A percentile compares a stretch with the other conserved stretches of the same genome.
Conservation (phyloP, 192 early-diverging fungal genomes). For the Entomortierella parvispora region DNA sequence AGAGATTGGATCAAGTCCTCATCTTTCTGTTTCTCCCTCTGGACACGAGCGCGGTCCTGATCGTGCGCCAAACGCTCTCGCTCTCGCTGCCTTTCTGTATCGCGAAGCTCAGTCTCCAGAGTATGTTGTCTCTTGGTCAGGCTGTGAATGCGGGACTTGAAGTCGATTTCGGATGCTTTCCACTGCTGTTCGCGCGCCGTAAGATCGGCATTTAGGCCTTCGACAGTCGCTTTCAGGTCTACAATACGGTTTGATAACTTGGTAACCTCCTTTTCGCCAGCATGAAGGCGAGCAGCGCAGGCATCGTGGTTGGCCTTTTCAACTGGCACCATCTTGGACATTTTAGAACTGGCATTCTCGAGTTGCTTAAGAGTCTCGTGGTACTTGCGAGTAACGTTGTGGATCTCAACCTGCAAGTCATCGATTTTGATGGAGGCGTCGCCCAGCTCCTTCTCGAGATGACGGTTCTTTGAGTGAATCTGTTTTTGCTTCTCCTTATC, state of each 20-base stretch:
- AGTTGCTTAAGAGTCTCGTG: constrained; percentile 8
- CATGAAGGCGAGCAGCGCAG: constrained; percentile 17
- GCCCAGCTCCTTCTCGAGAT: constrained; percentile 16
- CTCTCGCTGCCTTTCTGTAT: neutral
- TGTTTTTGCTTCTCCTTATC: constrained; percentile 5
- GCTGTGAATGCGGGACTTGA: constrained; percentile 8
- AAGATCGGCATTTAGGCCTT: neutral
- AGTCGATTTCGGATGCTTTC: neutral
- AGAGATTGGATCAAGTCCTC: constrained; percentile 10
- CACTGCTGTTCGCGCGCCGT: constrained; percentile 3
- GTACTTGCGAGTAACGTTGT: constrained; percentile 7
- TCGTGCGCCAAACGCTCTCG: constrained; percentile 1
- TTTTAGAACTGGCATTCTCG: neutral
- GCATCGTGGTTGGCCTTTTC: constrained; percentile 17
- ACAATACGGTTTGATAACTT: neutral
- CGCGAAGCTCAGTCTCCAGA: constrained; percentile 8
- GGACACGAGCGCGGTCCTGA: constrained; percentile 1
- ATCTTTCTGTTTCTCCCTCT: constrained; percentile 3
- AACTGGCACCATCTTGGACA: constrained; percentile 19
- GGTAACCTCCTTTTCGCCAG: constrained; percentile 2
- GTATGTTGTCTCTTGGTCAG: neutral
- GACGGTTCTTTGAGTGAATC: neutral
- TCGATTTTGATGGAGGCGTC: constrained; percentile 6
- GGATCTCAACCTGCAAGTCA: constrained; percentile 19
- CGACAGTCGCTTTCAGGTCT: constrained; percentile 1